Base-by-base conservation (phyloP, 1,284 basidiomycete genomes). In the Ceratobasidium sp. region DNA sequence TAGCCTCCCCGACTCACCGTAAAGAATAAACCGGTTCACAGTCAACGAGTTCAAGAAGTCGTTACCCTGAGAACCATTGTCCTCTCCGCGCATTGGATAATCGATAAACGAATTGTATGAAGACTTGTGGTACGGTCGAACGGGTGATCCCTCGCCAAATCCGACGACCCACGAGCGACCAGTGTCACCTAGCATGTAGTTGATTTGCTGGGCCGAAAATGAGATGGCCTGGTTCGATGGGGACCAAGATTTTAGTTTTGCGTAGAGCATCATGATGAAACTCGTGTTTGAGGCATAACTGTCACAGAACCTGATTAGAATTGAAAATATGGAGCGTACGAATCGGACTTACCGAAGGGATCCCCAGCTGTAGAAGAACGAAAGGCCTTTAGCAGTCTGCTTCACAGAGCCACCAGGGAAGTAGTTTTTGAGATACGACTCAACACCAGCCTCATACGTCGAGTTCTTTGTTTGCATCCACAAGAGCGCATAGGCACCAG, bases 31-130 rank as follows among this genome's bases (percentile, higher is more conserved):
- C 28, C 73, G 57, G 30, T 74, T 74, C 34, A 57, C 48, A n/a
- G 73, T 74, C 55, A 55, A 59, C 45, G 67, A 71, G 46, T 74
- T 74, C 69, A 74, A 72, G 36, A 74, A 74, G n/a, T 74, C 73
- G 6, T 74, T 61, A 14, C 69, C 73, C 53, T 74, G 73, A 26
- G 26, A 41, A 45, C 69, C 73, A 43, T 74, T 74, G 46, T 72
- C 69, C 46, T 74, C 46, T 9, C 73, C 73, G 18, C 73, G 59
- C 69, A 74, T 3, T 14, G 73, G 73, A 23, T 74, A 74, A 36
- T 74, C 73, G 28, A 74, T 74, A 55, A 74, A 74, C 61, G 70
- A 72, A 45, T 74, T 74, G 45, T 74, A 74, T n/a, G 69, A 72
- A 26, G 73, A 74, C 53, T 74, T 72, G 62, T 74, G 73, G 55